These are phyloP conservation scores for Chlamydomonas reinhardtii DNA, from an alignment of 163 green algal genomes.

Conservation along the genomic window DNA sequence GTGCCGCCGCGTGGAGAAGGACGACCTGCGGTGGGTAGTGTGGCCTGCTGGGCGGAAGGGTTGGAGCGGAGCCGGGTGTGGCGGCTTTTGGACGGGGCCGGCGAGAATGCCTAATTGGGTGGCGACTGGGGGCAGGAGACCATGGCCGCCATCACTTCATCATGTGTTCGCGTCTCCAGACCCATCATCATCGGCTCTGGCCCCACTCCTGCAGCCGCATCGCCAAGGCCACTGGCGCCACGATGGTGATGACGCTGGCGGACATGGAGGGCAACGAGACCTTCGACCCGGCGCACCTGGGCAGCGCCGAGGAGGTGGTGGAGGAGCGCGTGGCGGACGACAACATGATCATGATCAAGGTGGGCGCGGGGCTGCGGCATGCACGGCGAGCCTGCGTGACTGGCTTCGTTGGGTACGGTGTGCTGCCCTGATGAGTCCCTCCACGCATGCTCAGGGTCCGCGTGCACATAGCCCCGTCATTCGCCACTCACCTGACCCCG, in stretches of 20 bases:
- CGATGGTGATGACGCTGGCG: conserved; percentile 90
- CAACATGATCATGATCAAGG: conserved; percentile 91
- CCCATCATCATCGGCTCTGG: not conserved
- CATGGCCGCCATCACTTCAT: no score
- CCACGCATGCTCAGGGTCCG: no score
- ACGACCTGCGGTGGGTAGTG: conserved; percentile 83
- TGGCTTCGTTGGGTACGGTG: no score
- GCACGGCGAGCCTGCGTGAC: no score
- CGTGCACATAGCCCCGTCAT: no score
- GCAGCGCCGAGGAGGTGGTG: conserved; percentile 87
- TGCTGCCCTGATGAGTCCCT: no score
- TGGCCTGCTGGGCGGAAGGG: no score
- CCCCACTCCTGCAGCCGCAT: conserved; percentile 89
- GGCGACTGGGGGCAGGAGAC: no score
- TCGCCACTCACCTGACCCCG: no score
- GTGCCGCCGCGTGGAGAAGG: conserved; percentile 79
- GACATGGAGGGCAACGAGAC: conserved; percentile 98
- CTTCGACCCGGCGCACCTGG: conserved; percentile 90
- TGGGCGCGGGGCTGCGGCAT: not conserved
- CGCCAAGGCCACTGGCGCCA: conserved; percentile 93
- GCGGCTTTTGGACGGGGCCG: no score
- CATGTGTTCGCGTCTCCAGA: not conserved
- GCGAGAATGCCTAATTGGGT: no score
- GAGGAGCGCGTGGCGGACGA: conserved; percentile 96
- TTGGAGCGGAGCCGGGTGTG: no score